Evolutionary conservation across 2,329 filamentous ascomycete genomes (phyloP).

Genomic region (Neodidymelliopsis sp.): DNA sequence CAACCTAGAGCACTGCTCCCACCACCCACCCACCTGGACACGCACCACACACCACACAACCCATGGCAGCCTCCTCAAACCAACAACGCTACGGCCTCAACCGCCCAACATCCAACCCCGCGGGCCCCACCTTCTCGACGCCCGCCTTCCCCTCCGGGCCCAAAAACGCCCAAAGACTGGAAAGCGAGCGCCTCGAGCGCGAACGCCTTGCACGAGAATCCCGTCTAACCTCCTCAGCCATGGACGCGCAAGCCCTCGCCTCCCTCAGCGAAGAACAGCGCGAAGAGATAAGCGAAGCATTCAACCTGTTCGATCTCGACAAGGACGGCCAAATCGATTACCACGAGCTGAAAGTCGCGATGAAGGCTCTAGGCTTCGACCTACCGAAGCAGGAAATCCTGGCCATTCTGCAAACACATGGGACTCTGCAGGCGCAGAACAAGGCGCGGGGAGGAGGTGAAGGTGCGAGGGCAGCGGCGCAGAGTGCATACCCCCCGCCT

Average conservation of each 20-base stretch:
- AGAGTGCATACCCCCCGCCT: slow-evolving; percentile 31
- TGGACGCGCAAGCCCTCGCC: slow-evolving; percentile 58
- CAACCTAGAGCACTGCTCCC: too few relatives aligned
- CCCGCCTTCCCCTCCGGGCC: slow-evolving; percentile 52
- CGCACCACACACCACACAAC: slow-evolving; percentile 15
- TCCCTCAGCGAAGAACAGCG: slow-evolving; percentile 84
- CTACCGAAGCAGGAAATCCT: slow-evolving; percentile 86
- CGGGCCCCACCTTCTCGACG: slow-evolving; percentile 36
- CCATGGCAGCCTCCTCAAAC: slow-evolving; percentile 61
- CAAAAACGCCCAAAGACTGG: slow-evolving; percentile 51
- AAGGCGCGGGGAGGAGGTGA: slow-evolving; percentile 21
- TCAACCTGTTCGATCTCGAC: slow-evolving; percentile 95
- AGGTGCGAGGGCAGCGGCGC: slow-evolving; percentile 18
- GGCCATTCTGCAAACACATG: slow-evolving; percentile 80
- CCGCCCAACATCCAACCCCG: slow-evolving; percentile 35
- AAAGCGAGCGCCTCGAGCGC: slow-evolving; percentile 51
- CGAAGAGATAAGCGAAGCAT: slow-evolving; percentile 95
- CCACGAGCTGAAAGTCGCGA: slow-evolving; percentile 96
- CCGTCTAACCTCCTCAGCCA: slow-evolving; percentile 39
- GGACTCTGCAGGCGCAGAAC: slow-evolving; percentile 46
- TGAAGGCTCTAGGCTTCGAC: slow-evolving; percentile 94
- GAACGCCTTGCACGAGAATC: slow-evolving; percentile 50
- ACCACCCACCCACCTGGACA: slow-evolving; percentile 11
- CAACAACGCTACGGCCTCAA: slow-evolving; percentile 64
- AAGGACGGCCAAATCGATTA: slow-evolving; percentile 95